Evolutionary conservation across 1,139 yeast genomes (phyloP).

Genomic region (Blastobotrys buckinghamii): DNA sequence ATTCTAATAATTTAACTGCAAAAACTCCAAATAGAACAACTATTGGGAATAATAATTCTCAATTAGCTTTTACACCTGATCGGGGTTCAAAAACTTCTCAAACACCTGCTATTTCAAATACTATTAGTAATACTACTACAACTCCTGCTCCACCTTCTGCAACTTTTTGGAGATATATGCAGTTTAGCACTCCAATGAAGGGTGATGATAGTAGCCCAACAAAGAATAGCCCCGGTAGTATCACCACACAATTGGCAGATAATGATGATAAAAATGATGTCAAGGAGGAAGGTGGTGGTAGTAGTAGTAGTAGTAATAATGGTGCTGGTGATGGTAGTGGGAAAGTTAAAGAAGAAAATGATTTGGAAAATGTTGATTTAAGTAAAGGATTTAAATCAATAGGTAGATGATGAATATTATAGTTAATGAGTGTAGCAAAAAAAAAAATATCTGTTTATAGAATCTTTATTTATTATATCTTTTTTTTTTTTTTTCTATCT

Average conservation of each 20-base stretch:
- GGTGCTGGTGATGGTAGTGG: neutral
- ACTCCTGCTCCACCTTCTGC: constrained; percentile 37
- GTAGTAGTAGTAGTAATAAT: neutral
- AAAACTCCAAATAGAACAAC: constrained; percentile 16
- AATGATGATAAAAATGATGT: too few species aligned
- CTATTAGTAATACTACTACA: constrained; percentile 21
- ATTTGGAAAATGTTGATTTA: constrained; percentile 43
- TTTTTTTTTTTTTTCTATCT: neutral
- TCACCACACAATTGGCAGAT: too few species aligned
- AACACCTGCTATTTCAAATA: constrained; percentile 12
- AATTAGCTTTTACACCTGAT: constrained; percentile 9
- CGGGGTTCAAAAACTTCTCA: constrained; percentile 20
- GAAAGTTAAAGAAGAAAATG: constrained; percentile 32
- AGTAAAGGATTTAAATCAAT: constrained; percentile 28
- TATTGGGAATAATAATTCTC: constrained; percentile 15
- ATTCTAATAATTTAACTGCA: neutral
- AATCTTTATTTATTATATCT: neutral
- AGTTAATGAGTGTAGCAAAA: too few species aligned
- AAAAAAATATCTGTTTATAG: neutral
- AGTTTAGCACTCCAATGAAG: constrained; percentile 6
- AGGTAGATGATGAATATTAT: constrained; percentile 14
- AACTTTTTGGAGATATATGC: constrained; percentile 39
- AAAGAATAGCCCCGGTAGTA: too few species aligned
- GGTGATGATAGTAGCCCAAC: constrained; percentile 6
- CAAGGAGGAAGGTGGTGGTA: too few species aligned